Conservation (phyloP, 768 basidiomycete genomes). For the Amanita molliuscula region DNA sequence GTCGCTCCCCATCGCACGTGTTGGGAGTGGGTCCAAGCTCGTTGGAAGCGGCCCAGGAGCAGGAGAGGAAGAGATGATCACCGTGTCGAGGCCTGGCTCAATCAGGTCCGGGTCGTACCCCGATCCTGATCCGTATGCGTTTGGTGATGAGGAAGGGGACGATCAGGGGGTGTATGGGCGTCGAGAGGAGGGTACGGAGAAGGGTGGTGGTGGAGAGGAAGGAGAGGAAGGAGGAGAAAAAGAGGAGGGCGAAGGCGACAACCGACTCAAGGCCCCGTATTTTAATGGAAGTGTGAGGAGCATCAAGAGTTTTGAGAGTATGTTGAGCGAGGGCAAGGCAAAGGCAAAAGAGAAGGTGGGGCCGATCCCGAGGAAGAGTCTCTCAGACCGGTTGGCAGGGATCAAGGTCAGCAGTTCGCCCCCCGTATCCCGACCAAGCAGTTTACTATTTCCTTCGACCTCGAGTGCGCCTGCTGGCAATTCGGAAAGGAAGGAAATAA, state of each 20-base stretch:
- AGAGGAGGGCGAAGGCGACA: conserved; percentile 23
- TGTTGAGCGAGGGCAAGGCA: conserved; percentile 47
- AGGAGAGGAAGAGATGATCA: conserved; percentile 35
- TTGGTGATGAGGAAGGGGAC: conserved; percentile 28
- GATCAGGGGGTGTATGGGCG: not conserved
- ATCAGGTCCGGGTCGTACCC: conserved; percentile 18
- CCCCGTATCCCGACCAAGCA: conserved; percentile 17
- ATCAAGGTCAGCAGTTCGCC: conserved; percentile 25
- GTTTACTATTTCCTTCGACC: conserved; percentile 9
- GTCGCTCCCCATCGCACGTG: conserved; percentile 45
- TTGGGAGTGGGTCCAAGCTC: conserved; percentile 21
- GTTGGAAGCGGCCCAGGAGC: conserved; percentile 24
- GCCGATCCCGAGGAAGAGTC: conserved; percentile 43
- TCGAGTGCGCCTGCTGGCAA: conserved; percentile 14
- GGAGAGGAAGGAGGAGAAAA: conserved; percentile 25
- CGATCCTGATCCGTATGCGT: conserved; percentile 34
- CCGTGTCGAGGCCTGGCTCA: conserved; percentile 33
- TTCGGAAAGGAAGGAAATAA: too few species aligned
- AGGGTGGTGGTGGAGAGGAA: conserved; percentile 25
- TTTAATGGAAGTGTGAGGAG: conserved; percentile 42
- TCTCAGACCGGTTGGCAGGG: conserved; percentile 73
- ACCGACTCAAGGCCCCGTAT: conserved; percentile 26
- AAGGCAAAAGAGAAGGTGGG: conserved; percentile 14
- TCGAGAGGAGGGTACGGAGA: conserved; percentile 23
- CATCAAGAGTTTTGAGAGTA: conserved; percentile 80